Base-by-base conservation (phyloP, 2,329 filamentous ascomycete species). In the Bipolaris cookei region DNA sequence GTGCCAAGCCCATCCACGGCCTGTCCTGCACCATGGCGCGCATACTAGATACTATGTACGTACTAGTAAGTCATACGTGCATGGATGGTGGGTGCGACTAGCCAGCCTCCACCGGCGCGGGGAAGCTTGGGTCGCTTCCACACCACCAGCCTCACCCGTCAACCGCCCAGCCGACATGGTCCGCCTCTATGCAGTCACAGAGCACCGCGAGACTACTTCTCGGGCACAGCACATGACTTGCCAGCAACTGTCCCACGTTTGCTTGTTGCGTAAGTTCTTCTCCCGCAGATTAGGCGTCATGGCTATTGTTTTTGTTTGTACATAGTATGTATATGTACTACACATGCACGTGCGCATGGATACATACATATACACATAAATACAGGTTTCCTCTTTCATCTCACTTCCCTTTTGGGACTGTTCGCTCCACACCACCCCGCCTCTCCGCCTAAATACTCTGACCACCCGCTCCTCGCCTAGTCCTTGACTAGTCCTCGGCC, bases 351-450 rank as follows among this genome's bases (percentile, higher is more conserved):
- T n/a, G n/a, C n/a, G n/a, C n/a, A n/a, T n/a, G n/a, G n/a, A 28
- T 28, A 28, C 25, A 25, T 10, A 30, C 28, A 10, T 11, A 11
- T 10, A 30, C 28, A 11, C 28, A 30, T 30, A 3, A 30, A 30
- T 13, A 30, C 28, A 13, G 28, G 10, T 30, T 30, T 30, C 11
- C 39, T 21, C 43, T 10, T 20, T 25, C 28, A 37, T 47, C 45
- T 56, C 56, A 58, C 56, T 56, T 48, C 38, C 44, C 34, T 42
- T 18, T 32, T 23, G 23, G 46, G 34, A 38, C 28, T 21, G 41
- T 51, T 21, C 34, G 41, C 42, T 43, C 41, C 46, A 44, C 53
- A 48, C 51, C 46, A 49, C 56, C 52, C 52, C 56, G 52, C 56
- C 46, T 45, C 42, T 44, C 56, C 28, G 37, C 45, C 54, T 50